These are phyloP conservation scores for Sporothrix phasma DNA, from an alignment of 2,329 filamentous ascomycete genomes.

Conservation along the genomic window DNA sequence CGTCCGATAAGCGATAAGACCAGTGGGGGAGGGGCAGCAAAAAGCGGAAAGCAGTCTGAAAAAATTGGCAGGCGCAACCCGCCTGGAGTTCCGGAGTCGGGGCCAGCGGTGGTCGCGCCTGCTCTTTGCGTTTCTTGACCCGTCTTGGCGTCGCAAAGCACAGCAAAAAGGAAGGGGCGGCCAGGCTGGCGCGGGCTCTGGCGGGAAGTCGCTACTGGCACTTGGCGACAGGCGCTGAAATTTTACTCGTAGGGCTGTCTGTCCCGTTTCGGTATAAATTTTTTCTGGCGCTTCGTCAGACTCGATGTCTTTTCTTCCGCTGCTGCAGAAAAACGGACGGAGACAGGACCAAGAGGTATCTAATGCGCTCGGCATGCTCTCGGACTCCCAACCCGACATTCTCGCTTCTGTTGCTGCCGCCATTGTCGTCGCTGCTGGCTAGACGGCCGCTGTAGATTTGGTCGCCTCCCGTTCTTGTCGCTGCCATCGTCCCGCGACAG, in stretches of 20 bases:
- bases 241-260: slow-evolving; percentile 8
- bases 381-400: neutral
- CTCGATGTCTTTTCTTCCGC: slow-evolving; percentile 2
- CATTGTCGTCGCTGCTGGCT: slow-evolving; percentile 4
- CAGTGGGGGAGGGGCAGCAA: slow-evolving; percentile 11
- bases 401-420: neutral
- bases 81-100: neutral
- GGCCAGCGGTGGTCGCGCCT: neutral
- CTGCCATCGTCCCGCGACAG: neutral
- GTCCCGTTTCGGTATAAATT: slow-evolving; percentile 10
- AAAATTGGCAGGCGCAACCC: neutral
- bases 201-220: neutral
- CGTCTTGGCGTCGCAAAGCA: neutral
- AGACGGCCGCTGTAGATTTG: neutral
- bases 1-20: slow-evolving; percentile 12
- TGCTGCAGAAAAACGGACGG: neutral
- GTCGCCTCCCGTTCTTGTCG: neutral
- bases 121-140: neutral
- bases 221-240: neutral
- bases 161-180: neutral
- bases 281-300: slow-evolving; percentile 6
- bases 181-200: neutral
- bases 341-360: slow-evolving; percentile 5
- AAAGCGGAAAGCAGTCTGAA: slow-evolving; percentile 3
- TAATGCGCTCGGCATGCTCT: slow-evolving; percentile 3